phyloP scores from a whole-genome alignment of 345 rosid species.

The Moricandia arvensis region DNA sequence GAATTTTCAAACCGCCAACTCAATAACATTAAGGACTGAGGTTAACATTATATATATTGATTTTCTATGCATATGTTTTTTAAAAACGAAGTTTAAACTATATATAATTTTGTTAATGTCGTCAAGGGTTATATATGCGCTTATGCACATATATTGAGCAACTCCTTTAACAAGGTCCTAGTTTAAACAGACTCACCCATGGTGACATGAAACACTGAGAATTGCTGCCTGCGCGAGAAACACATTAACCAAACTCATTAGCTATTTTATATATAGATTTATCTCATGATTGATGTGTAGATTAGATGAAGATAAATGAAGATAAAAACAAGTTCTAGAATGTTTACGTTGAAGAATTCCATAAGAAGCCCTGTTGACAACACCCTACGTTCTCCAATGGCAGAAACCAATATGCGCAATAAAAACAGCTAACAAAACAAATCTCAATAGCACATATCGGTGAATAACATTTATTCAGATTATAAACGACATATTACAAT shows the following conservation, averaged over 20 bases:
- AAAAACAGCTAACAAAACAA: slow-evolving; percentile 53
- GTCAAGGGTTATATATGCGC: not conserved
- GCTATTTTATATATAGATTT: not conserved
- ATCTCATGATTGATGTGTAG: not conserved
- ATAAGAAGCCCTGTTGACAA: slow-evolving; percentile 66
- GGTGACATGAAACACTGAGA: slow-evolving; percentile 61
- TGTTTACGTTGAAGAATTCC: slow-evolving; percentile 37
- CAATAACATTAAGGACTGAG: too few species aligned
- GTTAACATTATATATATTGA: too few species aligned
- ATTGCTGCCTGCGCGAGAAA: slow-evolving; percentile 53
- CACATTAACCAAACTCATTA: not conserved
- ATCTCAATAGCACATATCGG: not conserved
- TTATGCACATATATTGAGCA: not conserved
- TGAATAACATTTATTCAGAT: not conserved
- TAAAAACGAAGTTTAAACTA: too few species aligned
- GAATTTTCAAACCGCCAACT: too few species aligned
- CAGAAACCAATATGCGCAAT: slow-evolving; percentile 55
- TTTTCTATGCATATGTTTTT: too few species aligned
- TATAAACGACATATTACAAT: too few species aligned
- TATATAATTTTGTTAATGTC: not conserved
- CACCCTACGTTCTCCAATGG: slow-evolving; percentile 56
- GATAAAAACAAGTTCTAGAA: not conserved
- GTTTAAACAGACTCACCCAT: slow-evolving; percentile 55
- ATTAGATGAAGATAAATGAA: not conserved
- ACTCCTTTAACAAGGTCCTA: not conserved